Percentiles rank a stretch among this genome's conserved stretches.
These are phyloP conservation scores for Thelephora terrestris DNA, from an alignment of 1,284 basidiomycete species.

Conservation along the genomic window DNA sequence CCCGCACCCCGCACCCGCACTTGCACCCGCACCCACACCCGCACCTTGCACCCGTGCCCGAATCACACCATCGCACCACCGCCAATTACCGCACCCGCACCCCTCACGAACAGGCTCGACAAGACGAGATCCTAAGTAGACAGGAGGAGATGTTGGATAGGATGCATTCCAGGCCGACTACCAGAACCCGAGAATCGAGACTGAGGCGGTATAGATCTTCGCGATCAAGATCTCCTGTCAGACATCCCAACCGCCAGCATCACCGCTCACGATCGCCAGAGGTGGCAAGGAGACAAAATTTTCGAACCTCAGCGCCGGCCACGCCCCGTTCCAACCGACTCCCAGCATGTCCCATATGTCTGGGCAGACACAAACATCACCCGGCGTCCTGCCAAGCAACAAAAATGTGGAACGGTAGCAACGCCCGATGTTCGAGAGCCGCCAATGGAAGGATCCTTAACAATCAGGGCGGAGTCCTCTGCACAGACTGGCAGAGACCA, in stretches of 20 bases:
- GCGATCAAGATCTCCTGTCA: not conserved
- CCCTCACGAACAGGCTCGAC: too few relatives aligned
- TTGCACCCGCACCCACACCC: too few relatives aligned
- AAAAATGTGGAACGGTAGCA: not conserved
- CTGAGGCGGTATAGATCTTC: not conserved
- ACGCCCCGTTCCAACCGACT: not conserved
- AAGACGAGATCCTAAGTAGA: too few relatives aligned
- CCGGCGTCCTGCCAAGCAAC: not conserved
- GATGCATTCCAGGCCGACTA: too few relatives aligned
- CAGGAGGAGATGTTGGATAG: too few relatives aligned
- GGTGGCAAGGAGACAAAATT: not conserved
- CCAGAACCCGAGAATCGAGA: too few relatives aligned
- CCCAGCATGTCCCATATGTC: not conserved
- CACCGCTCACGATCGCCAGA: not conserved
- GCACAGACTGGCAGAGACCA: not conserved
- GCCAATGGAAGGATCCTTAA: not conserved
- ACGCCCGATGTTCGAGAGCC: not conserved
- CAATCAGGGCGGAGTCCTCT: not conserved
- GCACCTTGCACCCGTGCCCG: too few relatives aligned
- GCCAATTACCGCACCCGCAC: too few relatives aligned
- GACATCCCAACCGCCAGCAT: not conserved
- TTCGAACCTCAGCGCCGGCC: not conserved
- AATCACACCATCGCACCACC: too few relatives aligned
- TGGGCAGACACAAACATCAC: not conserved
- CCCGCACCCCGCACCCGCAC: too few relatives aligned